A percentile compares a stretch with the other conserved stretches of the same genome.
These are phyloP conservation scores for Penicillium paxilli DNA, from an alignment of 495 filamentous ascomycete genomes.

Conservation along the genomic window DNA sequence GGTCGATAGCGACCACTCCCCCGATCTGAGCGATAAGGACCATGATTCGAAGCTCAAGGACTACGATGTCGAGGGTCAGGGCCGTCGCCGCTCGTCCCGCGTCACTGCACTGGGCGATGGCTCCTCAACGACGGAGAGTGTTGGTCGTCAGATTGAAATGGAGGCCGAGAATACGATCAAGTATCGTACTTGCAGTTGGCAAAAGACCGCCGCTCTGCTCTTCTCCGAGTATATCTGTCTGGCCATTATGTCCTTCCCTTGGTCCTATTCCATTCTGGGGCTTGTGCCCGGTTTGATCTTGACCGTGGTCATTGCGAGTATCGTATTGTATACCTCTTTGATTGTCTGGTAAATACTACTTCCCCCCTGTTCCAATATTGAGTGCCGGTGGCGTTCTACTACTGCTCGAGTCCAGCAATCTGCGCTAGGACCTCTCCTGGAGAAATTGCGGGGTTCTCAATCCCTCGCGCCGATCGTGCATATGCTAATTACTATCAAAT, in stretches of 20 bases:
- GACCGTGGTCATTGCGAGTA: constrained; percentile 69
- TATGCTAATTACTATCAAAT: neutral
- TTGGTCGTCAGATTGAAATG: constrained; percentile 74
- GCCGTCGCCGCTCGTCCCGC: constrained; percentile 18
- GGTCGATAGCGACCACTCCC: constrained; percentile 19
- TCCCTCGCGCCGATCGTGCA: neutral
- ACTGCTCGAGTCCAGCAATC: too few relatives aligned
- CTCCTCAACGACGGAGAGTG: constrained; percentile 36
- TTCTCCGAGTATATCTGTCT: constrained; percentile 93
- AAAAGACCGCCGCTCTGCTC: constrained; percentile 83
- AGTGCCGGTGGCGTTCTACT: too few relatives aligned
- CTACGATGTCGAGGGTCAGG: constrained; percentile 35
- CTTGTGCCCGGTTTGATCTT: constrained; percentile 85
- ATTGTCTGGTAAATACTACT: constrained; percentile 63
- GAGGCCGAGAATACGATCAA: constrained; percentile 80
- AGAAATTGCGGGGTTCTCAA: neutral
- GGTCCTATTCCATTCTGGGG: constrained; percentile 82
- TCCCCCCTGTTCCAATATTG: neutral
- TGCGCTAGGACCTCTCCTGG: neutral
- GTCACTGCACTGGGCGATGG: constrained; percentile 21
- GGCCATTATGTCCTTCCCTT: constrained; percentile 93
- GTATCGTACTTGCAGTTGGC: constrained; percentile 89
- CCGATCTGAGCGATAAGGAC: constrained; percentile 26
- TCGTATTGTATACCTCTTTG: constrained; percentile 85
- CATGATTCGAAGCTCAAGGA: constrained; percentile 32